Evolutionary conservation across 345 rosid genomes (phyloP), one percentile per base, ranked within the genome.

Genomic region (Toxicodendron radicans): DNA sequence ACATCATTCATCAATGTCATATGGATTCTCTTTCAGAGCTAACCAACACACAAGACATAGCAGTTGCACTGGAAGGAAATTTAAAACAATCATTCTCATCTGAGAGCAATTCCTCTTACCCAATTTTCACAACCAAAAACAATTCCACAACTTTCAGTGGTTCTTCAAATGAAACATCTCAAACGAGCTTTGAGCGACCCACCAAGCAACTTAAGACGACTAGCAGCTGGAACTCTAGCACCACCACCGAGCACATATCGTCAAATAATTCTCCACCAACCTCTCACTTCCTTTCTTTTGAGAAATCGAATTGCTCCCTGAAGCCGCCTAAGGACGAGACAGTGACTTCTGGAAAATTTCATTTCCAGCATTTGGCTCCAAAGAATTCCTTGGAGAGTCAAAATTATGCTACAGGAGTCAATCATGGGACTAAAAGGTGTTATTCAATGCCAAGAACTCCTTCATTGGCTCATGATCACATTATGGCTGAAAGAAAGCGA

Each of bases 401-500:
- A 24, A 78, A 64, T 49, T 77, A 69, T 61, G 74, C 56, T 27
- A 32, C 73, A 17, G 70, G 45, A 24, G 5, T 14, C 43, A 73
- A 68, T 24, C 61, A 65, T 18, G 73, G 73, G 21, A 51, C 20
- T 52, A 66, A 76, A 48, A 74, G 72, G 76, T 14, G 54, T 49
- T 27, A 62, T 33, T 54, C 80, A 3, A 45, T 64, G 23, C 61
- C 64, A 23, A 81, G 83, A 73, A 75, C 58, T 73, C 82, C 87
- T 64, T 49, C 66, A n/a, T 66, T 79, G 23, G 87, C 90, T 49
- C 85, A 86, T 61, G 87, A 88, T 51, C 90, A 88, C 75, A 80
- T 83, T 9, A 38, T 86, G 59, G 90, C 88, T 0, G 92, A 88
- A 58, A 85, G 92, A 68, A 86, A 76, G 76, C 79, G 90, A 66